A percentile compares a stretch with the other conserved stretches of the same genome.
These are phyloP conservation scores for Lactarius tabidus DNA, from an alignment of 768 basidiomycete species.

Conservation along the genomic window DNA sequence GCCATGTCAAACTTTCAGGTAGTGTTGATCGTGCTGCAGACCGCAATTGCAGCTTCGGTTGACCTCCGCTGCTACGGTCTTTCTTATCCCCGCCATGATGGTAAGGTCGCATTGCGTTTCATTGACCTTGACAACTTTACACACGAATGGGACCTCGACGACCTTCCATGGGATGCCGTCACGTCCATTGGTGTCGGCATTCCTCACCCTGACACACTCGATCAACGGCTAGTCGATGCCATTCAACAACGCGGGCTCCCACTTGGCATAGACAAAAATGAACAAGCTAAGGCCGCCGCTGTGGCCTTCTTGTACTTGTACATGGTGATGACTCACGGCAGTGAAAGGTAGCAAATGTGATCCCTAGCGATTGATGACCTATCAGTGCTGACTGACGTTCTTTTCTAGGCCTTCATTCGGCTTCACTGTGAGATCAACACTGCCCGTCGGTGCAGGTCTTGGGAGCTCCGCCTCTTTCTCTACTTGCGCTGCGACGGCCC, in stretches of 20 bases:
- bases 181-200: constrained; percentile 49
- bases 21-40: constrained; percentile 41
- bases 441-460: constrained; percentile 93
- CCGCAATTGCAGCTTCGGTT: constrained; percentile 92
- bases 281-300: constrained; percentile 44
- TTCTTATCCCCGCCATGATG: constrained; percentile 68
- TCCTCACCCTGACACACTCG: constrained; percentile 61
- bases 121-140: constrained; percentile 74
- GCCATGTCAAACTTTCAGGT: constrained; percentile 13
- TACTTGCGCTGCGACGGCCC: constrained; percentile 73
- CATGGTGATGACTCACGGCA: constrained; percentile 63
- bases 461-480: constrained; percentile 98
- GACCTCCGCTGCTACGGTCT: constrained; percentile 94
- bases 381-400: constrained; percentile 13
- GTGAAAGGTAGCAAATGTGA: constrained; percentile 47
- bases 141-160: constrained; percentile 74
- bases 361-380: background rate
- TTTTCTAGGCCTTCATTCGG: constrained; percentile 64
- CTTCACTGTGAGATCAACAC: constrained; percentile 78
- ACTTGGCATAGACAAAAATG: constrained; percentile 30
- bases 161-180: constrained; percentile 76
- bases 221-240: constrained; percentile 68
- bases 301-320: constrained; percentile 92
- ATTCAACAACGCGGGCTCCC: constrained; percentile 49
- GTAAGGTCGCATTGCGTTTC: constrained; percentile 70